Percentiles rank a stretch among this genome's conserved stretches.
Conservation (phyloP, 495 filamentous ascomycete species). For the Penicillium canescens region DNA sequence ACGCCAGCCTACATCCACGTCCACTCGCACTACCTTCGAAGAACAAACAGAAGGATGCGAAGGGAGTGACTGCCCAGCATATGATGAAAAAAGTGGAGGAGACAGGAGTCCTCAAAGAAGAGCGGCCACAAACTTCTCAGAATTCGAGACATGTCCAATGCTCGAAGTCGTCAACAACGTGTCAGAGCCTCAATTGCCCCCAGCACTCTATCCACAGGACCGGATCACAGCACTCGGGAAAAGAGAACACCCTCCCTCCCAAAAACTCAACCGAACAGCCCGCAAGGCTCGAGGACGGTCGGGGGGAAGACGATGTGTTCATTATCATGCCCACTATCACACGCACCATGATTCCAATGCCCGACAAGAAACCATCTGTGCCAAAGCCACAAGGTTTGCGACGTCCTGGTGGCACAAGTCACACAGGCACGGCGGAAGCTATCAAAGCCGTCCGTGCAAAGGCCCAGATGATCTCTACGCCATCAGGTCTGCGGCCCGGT, state of each 20-base stretch:
- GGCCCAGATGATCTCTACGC: conserved; percentile 30
- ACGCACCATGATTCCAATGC: conserved; percentile 35
- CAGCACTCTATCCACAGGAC: conserved; percentile 19
- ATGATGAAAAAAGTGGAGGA: conserved; percentile 16
- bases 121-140: conserved; percentile 37
- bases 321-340: conserved; percentile 53
- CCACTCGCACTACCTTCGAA: conserved; percentile 25
- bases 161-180: conserved; percentile 38
- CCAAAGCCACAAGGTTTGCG: conserved; percentile 24
- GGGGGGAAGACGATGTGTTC: conserved; percentile 43
- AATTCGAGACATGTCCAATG: conserved; percentile 47
- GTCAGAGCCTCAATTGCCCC: conserved; percentile 28
- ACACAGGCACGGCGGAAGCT: conserved; percentile 27
- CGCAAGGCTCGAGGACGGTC: conserved; percentile 18
- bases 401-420: conserved; percentile 26
- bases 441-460: conserved; percentile 34
- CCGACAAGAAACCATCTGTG: conserved; percentile 16
- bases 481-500: conserved; percentile 32
- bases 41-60: conserved; percentile 27
- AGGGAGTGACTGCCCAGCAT: conserved; percentile 9
- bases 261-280: conserved; percentile 10
- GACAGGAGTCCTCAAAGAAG: conserved; percentile 26
- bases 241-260: conserved; percentile 27
- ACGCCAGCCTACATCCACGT: conserved; percentile 27
- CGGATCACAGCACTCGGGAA: conserved; percentile 20